Percentiles rank a stretch among this genome's conserved stretches.
Conservation (phyloP, 78 protist genomes). For the Dictyostelium purpureum region DNA sequence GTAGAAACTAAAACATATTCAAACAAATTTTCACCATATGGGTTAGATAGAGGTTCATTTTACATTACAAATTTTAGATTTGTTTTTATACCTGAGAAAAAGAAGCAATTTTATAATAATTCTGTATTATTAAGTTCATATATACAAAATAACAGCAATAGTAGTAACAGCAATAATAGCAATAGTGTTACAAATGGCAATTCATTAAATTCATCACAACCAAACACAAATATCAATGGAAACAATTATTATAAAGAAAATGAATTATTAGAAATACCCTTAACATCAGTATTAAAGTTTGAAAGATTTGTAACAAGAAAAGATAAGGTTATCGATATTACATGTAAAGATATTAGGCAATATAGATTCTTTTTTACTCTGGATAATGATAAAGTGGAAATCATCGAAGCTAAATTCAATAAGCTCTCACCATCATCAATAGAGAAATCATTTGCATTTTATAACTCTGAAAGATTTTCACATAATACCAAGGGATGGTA, state of each 20-base stretch:
- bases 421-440: conserved; percentile 8
- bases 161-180: neutral
- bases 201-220: too few species aligned
- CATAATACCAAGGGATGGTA: conserved; percentile 58
- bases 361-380: conserved; percentile 27
- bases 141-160: neutral
- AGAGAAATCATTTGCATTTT: conserved; percentile 58
- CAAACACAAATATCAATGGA: neutral
- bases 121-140: neutral
- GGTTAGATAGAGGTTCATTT: conserved; percentile 43
- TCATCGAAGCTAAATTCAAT: conserved; percentile 14
- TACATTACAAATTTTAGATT: conserved; percentile 55
- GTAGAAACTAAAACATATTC: conserved; percentile 40
- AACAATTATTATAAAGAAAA: neutral
- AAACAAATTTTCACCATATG: conserved; percentile 18
- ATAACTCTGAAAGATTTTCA: conserved; percentile 16
- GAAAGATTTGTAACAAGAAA: conserved; percentile 19
- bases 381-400: conserved; percentile 4
- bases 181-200: neutral
- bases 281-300: conserved; percentile 24
- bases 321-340: conserved; percentile 40
- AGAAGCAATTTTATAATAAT: conserved; percentile 1
- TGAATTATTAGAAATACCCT: conserved; percentile 27
- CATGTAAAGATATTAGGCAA: conserved; percentile 52
- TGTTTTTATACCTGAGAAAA: conserved; percentile 20